A percentile compares a stretch with the other conserved stretches of the same genome.
These are phyloP conservation scores for Leishmania martiniquensis DNA, from an alignment of 208 protist genomes.

Conservation along the genomic window DNA sequence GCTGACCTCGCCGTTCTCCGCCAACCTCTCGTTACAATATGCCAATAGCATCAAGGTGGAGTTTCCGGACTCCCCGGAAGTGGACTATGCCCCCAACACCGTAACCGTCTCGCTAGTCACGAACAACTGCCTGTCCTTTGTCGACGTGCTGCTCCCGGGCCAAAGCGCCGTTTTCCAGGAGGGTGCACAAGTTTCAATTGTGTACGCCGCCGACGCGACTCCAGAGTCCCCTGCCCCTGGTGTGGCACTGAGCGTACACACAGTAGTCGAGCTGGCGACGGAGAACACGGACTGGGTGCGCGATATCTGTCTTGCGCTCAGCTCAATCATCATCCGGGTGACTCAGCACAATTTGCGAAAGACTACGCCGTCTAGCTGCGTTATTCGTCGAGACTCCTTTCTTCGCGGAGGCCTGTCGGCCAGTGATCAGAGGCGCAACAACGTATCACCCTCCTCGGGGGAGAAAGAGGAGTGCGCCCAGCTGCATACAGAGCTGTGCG, in stretches of 20 bases:
- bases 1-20: slow-evolving; percentile 38
- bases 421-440: slow-evolving; percentile 22
- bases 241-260: slow-evolving; percentile 36
- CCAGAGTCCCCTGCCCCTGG: slow-evolving; percentile 18
- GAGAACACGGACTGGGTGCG: slow-evolving; percentile 75
- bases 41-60: slow-evolving; percentile 62
- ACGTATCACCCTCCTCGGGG: slow-evolving; percentile 5
- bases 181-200: slow-evolving; percentile 26
- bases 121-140: slow-evolving; percentile 25
- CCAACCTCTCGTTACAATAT: slow-evolving; percentile 61
- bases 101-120: slow-evolving; percentile 36
- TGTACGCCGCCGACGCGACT: slow-evolving; percentile 20
- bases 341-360: slow-evolving; percentile 36
- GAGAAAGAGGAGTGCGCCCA: slow-evolving; percentile 31
- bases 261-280: slow-evolving; percentile 44
- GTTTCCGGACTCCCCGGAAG: slow-evolving; percentile 15
- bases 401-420: slow-evolving; percentile 30
- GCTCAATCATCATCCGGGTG: slow-evolving; percentile 61
- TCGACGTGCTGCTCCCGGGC: slow-evolving; percentile 24
- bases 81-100: slow-evolving; percentile 8
- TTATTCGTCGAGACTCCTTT: slow-evolving; percentile 20
- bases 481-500: slow-evolving; percentile 33
- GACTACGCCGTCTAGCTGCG: slow-evolving; percentile 21
- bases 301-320: slow-evolving; percentile 70
- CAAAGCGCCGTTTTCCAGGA: slow-evolving; percentile 18